These are phyloP conservation scores for Moricandia arvensis DNA, from an alignment of 345 rosid species.

Conservation along the genomic window DNA sequence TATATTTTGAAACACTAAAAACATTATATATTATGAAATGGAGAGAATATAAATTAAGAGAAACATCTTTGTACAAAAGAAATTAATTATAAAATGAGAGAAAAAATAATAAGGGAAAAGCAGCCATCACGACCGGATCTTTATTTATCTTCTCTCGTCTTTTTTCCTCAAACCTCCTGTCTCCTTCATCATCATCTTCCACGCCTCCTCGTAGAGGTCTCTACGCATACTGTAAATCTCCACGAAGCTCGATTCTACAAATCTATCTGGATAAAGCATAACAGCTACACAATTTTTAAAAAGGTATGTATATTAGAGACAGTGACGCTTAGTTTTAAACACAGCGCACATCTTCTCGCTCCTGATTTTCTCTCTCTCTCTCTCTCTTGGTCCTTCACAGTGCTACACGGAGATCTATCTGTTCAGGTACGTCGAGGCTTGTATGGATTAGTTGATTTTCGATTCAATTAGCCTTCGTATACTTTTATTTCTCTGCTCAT, in stretches of 20 bases:
- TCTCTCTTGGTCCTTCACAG: neutral
- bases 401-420: conserved; percentile 23
- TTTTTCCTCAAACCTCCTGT: conserved; percentile 9
- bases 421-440: conserved; percentile 11
- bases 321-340: neutral
- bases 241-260: too few species aligned
- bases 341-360: conserved; percentile 19
- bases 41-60: too few species aligned
- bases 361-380: conserved; percentile 6
- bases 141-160: neutral
- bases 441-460: neutral
- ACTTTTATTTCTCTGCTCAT: neutral
- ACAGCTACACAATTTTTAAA: too few species aligned
- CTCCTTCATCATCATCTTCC: neutral
- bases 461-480: neutral
- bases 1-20: too few species aligned
- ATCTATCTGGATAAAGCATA: too few species aligned
- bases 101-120: neutral
- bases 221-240: too few species aligned
- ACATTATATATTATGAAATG: too few species aligned
- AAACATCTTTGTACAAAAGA: neutral
- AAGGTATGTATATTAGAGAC: too few species aligned
- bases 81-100: neutral
- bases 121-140: conserved; percentile 17
- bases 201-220: too few species aligned